Evolutionary conservation across 495 filamentous ascomycete species (phyloP).

Genomic region (Alectoria sarmentosa): DNA sequence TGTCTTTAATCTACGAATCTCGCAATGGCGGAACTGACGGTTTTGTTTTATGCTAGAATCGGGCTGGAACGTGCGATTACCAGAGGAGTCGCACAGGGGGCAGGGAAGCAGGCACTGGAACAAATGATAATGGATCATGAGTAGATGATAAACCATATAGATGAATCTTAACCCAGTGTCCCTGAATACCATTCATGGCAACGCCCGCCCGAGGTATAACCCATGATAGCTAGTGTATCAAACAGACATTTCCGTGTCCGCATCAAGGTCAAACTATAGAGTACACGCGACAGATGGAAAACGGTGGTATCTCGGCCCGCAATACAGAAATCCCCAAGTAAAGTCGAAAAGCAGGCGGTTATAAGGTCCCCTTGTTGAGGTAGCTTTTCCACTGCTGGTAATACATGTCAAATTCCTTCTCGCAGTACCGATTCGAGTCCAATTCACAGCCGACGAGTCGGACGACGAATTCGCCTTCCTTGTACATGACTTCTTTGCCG

Average conservation of each 20-base stretch:
- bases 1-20: too few relatives aligned
- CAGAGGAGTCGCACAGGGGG: too few relatives aligned
- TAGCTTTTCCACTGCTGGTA: slow-evolving; percentile 40
- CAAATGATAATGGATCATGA: too few relatives aligned
- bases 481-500: slow-evolving; percentile 44
- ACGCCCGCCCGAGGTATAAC: neutral
- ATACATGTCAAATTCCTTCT: slow-evolving; percentile 55
- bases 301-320: neutral
- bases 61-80: too few relatives aligned
- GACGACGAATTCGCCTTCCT: slow-evolving; percentile 83
- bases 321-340: neutral
- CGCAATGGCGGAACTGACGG: too few relatives aligned
- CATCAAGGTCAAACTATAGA: neutral
- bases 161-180: neutral
- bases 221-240: neutral
- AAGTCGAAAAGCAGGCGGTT: neutral
- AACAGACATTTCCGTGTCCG: neutral
- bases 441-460: slow-evolving; percentile 63
- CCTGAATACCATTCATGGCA: neutral
- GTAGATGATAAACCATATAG: too few relatives aligned
- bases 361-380: slow-evolving; percentile 16
- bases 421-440: slow-evolving; percentile 54
- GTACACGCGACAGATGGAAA: neutral
- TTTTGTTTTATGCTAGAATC: too few relatives aligned
- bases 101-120: too few relatives aligned